Base-by-base conservation (phyloP, 306 rosid genomes). In the Cucumis cinereus region DNA sequence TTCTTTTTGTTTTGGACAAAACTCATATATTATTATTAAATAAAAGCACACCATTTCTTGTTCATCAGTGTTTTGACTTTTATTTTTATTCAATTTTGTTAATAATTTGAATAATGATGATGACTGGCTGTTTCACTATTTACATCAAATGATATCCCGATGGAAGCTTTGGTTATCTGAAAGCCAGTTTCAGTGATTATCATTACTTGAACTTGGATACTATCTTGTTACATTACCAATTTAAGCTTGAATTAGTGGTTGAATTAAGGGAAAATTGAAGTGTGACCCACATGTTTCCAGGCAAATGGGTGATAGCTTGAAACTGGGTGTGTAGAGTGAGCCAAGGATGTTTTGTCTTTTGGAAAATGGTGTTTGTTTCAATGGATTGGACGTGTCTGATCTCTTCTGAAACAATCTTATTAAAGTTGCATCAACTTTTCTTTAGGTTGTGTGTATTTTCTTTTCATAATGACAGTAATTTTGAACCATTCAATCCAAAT, bases 1-100 rank as follows among this genome's bases (percentile, higher is more conserved):
- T 71, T 53, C 59, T 71, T 28, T 49, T 28, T 49, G 76, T 71
- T 50, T 71, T 47, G 76, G 60, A 71, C 60, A 17, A 71, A 71
- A 71, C 60, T 71, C 58, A 47, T 15, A 69, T 69, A 28, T 71
- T 71, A 71, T 71, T 71, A 50, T 71, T 50, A 71, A 71, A 71
- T 71, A 71, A 71, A 70, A 71, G 43, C 76, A 49, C 43, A 71
- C 10, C 28, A 71, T 49, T 71, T 71, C 22, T 26, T 71, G 76
- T 71, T 71, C 58, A 47, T 15, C 22, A 71, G 15, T 71, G 73
- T 41, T 60, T 45, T 49, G 56, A 45, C 74, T 43, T 69, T 30
- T 30, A 30, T 30, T 11, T 35, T 35, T n/a, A n/a, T n/a, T 3
- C 9, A 10, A 19, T n/a, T n/a, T 10, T 38, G 6, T 10, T 64